Conservation (phyloP, 2,329 filamentous ascomycete species). For the Verticillium albo-atrum region DNA sequence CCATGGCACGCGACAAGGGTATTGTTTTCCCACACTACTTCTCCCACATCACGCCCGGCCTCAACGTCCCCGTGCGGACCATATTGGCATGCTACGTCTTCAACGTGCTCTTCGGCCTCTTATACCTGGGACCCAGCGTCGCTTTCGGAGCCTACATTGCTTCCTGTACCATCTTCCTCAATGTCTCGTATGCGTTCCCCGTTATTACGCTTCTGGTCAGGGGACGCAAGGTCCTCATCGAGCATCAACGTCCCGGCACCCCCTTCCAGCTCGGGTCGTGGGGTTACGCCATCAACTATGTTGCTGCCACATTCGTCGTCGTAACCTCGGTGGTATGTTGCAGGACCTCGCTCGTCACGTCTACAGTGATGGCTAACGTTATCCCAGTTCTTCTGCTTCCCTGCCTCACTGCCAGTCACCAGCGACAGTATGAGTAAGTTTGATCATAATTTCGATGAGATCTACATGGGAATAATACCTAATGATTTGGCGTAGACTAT, state of each 20-base stretch:
- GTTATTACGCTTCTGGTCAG: conserved; percentile 31
- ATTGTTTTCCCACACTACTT: conserved; percentile 25
- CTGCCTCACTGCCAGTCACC: conserved; percentile 20
- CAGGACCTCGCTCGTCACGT: neutral
- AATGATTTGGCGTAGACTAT: conserved; percentile 20
- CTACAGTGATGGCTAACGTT: neutral
- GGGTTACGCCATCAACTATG: conserved; percentile 24
- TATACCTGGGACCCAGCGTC: conserved; percentile 40
- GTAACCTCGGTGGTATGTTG: conserved; percentile 29
- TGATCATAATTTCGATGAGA: neutral
- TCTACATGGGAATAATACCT: neutral
- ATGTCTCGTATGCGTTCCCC: conserved; percentile 39
- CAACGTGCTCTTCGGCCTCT: conserved; percentile 38
- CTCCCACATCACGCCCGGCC: conserved; percentile 24
- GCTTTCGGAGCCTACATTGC: conserved; percentile 43
- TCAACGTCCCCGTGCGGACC: conserved; percentile 36
- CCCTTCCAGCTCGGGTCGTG: conserved; percentile 23
- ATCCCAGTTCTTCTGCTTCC: conserved; percentile 26
- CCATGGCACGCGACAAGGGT: conserved; percentile 42
- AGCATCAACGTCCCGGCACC: conserved; percentile 18
- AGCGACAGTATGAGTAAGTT: conserved; percentile 24
- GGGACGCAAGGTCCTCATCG: conserved; percentile 24
- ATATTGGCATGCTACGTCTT: conserved; percentile 36
- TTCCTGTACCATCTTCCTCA: conserved; percentile 39
- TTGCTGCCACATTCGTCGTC: conserved; percentile 29